Conservation (phyloP, 2,329 filamentous ascomycete genomes). For the Botrytis hyacinthi region DNA sequence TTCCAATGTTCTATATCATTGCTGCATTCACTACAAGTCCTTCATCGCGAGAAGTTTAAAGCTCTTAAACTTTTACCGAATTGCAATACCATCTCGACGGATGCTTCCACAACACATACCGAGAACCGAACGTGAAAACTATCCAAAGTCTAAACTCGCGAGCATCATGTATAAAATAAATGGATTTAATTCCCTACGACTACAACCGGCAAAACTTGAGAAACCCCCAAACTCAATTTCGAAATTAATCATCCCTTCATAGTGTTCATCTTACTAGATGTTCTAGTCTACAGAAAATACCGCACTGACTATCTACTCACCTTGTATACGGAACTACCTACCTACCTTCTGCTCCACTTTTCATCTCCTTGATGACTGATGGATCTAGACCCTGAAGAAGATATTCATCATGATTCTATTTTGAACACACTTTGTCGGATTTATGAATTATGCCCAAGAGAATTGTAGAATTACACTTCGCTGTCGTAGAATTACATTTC, state of each 20-base stretch:
- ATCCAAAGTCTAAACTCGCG: background rate
- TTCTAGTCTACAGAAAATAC: background rate
- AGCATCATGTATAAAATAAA: background rate
- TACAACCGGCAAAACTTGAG: background rate
- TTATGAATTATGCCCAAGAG: background rate
- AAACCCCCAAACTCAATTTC: background rate
- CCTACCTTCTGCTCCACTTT: background rate
- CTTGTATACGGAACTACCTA: background rate
- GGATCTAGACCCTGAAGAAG: slow-evolving; percentile 1
- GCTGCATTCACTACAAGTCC: background rate
- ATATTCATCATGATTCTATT: background rate
- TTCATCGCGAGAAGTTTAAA: slow-evolving; percentile 1
- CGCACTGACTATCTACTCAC: background rate
- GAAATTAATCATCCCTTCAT: background rate
- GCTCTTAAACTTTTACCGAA: background rate
- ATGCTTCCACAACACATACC: background rate
- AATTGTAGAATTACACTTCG: too few relatives aligned
- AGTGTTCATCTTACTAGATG: background rate
- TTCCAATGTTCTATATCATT: background rate
- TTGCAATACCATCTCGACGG: background rate
- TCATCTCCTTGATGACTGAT: slow-evolving; percentile 1
- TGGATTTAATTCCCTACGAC: background rate
- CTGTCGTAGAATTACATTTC: background rate
- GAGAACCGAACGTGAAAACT: background rate
- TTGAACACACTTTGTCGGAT: background rate